Percentiles rank a stretch among this genome's conserved stretches.
Conservation (phyloP, 257 asterid genomes). For the Nicotiana tomentosiformis region DNA sequence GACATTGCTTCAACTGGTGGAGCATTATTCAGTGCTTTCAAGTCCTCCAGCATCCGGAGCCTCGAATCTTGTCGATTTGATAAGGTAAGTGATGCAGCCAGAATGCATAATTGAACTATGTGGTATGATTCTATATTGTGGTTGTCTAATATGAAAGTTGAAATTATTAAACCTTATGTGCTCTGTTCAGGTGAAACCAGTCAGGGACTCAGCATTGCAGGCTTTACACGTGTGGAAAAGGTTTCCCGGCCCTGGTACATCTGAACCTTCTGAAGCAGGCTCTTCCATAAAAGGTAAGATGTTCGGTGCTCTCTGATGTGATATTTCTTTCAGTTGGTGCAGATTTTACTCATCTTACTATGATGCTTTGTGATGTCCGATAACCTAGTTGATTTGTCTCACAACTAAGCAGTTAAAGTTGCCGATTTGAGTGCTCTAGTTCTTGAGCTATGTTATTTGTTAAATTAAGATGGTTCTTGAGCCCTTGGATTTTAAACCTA, state of each 20-base stretch:
- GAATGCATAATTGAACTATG: slow-evolving; percentile 9
- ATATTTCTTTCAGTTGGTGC: background rate
- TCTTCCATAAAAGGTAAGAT: slow-evolving; percentile 73
- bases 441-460: background rate
- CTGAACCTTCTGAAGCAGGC: slow-evolving; percentile 90
- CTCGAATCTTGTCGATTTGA: slow-evolving; percentile 97
- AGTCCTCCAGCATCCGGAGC: slow-evolving; percentile 53
- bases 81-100: slow-evolving; percentile 46
- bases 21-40: slow-evolving; percentile 57
- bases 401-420: background rate
- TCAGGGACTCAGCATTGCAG: slow-evolving; percentile 82
- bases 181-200: slow-evolving; percentile 74
- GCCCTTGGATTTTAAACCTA: background rate
- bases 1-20: slow-evolving; percentile 84
- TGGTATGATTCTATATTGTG: slow-evolving; percentile 11
- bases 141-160: slow-evolving; percentile 16
- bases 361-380: background rate
- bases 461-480: background rate
- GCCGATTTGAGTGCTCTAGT: background rate
- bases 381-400: background rate
- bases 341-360: background rate
- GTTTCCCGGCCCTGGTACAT: slow-evolving; percentile 61
- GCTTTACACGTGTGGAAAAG: slow-evolving; percentile 83
- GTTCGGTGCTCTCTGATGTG: slow-evolving; percentile 15
- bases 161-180: slow-evolving; percentile 7